Percentiles rank a stretch among this genome's conserved stretches.
These are phyloP conservation scores for Fusarium buxicola DNA, from an alignment of 2,329 filamentous ascomycete genomes.

Conservation along the genomic window DNA sequence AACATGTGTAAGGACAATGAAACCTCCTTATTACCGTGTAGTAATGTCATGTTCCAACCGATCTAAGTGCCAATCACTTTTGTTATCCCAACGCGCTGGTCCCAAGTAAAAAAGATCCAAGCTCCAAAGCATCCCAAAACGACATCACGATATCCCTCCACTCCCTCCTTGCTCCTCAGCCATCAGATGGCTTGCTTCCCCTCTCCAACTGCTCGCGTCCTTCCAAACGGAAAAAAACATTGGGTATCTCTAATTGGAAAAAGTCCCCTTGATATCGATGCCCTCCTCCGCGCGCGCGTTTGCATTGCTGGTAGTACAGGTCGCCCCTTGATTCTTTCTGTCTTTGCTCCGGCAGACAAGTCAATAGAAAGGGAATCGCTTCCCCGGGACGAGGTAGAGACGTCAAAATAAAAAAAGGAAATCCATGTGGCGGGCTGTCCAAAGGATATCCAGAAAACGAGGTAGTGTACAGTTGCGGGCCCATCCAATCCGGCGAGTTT, in stretches of 20 bases:
- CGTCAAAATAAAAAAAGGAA: constrained; percentile 41
- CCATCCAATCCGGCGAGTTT: constrained; percentile 42
- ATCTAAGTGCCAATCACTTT: constrained; percentile 47
- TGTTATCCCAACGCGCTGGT: constrained; percentile 43
- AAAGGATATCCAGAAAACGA: constrained; percentile 44
- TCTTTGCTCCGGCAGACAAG: constrained; percentile 41
- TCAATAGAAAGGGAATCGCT: constrained; percentile 44
- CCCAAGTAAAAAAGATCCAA: constrained; percentile 35
- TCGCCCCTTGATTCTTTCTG: constrained; percentile 46
- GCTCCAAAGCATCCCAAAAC: constrained; percentile 28
- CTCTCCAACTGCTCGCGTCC: constrained; percentile 46
- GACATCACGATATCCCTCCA: constrained; percentile 29
- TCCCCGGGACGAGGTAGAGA: constrained; percentile 42
- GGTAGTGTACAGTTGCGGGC: constrained; percentile 48
- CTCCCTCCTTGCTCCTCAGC: constrained; percentile 26
- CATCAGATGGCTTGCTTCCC: constrained; percentile 31
- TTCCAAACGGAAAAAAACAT: constrained; percentile 46
- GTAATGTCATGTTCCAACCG: constrained; percentile 41
- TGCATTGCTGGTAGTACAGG: constrained; percentile 51
- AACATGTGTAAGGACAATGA: constrained; percentile 34
- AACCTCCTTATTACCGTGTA: constrained; percentile 47
- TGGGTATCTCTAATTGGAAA: constrained; percentile 55
- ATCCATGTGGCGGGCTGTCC: constrained; percentile 40
- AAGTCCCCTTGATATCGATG: constrained; percentile 48
- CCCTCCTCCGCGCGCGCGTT: constrained; percentile 44